Conservation (phyloP, 345 rosid genomes). For the Microthlaspi erraticum region DNA sequence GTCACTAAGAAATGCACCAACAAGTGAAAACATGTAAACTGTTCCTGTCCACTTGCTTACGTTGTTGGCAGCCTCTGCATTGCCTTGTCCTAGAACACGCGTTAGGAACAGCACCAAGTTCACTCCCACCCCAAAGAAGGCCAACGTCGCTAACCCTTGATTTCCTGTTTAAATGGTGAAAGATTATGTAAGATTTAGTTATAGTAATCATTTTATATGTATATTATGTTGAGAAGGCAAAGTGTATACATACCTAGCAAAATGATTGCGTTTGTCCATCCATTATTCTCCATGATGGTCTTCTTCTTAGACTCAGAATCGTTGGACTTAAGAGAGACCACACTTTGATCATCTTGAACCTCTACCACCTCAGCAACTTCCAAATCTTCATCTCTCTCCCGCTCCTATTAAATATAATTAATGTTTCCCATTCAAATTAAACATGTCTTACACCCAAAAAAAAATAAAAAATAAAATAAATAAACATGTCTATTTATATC, state of each 20-base stretch:
- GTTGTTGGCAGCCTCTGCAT: constrained; percentile 81
- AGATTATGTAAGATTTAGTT: not conserved
- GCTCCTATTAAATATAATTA: constrained; percentile 16
- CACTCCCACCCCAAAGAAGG: constrained; percentile 94
- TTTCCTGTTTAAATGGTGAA: constrained; percentile 53
- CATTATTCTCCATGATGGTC: constrained; percentile 39
- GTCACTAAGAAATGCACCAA: constrained; percentile 94
- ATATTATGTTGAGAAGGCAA: not conserved
- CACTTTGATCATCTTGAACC: constrained; percentile 39
- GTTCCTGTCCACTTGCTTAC: constrained; percentile 98
- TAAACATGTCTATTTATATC: not conserved
- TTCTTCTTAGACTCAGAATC: constrained; percentile 38
- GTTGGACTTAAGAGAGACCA: constrained; percentile 20
- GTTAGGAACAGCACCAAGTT: constrained; percentile 84
- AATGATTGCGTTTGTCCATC: constrained; percentile 55
- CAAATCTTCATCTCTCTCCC: constrained; percentile 28
- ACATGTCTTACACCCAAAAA: no score
- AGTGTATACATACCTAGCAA: constrained; percentile 53
- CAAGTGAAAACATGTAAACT: constrained; percentile 79
- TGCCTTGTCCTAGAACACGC: constrained; percentile 76
- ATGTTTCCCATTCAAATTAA: constrained; percentile 36
- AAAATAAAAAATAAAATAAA: no score
- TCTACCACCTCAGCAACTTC: constrained; percentile 34
- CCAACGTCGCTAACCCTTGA: constrained; percentile 85
- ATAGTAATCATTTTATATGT: not conserved